Evolutionary conservation across 1,284 basidiomycete genomes (phyloP).

Genomic region (Polyporus tsugae): DNA sequence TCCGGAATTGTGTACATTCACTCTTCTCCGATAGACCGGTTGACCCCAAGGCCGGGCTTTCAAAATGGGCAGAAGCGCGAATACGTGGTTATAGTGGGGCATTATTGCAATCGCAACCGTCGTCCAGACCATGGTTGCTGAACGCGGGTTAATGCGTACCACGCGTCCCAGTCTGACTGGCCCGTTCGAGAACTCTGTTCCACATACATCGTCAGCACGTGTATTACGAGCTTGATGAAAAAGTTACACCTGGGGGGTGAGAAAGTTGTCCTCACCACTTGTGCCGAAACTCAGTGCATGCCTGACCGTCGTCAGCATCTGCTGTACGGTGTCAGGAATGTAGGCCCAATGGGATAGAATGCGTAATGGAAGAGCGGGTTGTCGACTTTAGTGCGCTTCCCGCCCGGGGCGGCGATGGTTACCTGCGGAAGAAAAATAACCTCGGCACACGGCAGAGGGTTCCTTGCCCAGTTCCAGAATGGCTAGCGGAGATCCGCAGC

Average conservation of each 20-base stretch:
- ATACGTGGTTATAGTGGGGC: too few relatives aligned
- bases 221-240: not conserved
- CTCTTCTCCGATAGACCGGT: conserved; percentile 38
- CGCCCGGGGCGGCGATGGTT: conserved; percentile 49
- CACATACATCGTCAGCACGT: not conserved
- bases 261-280: conserved; percentile 14
- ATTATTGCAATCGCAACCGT: conserved; percentile 29
- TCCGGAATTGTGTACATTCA: conserved; percentile 48
- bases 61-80: conserved; percentile 54
- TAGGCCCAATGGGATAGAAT: conserved; percentile 51
- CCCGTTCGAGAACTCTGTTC: conserved; percentile 14
- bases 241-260: not conserved
- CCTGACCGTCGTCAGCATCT: conserved; percentile 50
- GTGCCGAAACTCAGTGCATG: conserved; percentile 41
- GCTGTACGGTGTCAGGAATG: conserved; percentile 48
- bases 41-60: conserved; percentile 50
- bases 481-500: conserved; percentile 52
- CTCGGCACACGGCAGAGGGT: conserved; percentile 51
- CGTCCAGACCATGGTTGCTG: conserved; percentile 52
- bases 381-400: conserved; percentile 42
- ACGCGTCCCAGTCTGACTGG: conserved; percentile 31
- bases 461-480: conserved; percentile 62
- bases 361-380: conserved; percentile 55
- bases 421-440: conserved; percentile 50
- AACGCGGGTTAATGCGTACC: conserved; percentile 52